Conservation (phyloP, 2,329 filamentous ascomycete genomes). For the Phyllosticta capitalensis region DNA sequence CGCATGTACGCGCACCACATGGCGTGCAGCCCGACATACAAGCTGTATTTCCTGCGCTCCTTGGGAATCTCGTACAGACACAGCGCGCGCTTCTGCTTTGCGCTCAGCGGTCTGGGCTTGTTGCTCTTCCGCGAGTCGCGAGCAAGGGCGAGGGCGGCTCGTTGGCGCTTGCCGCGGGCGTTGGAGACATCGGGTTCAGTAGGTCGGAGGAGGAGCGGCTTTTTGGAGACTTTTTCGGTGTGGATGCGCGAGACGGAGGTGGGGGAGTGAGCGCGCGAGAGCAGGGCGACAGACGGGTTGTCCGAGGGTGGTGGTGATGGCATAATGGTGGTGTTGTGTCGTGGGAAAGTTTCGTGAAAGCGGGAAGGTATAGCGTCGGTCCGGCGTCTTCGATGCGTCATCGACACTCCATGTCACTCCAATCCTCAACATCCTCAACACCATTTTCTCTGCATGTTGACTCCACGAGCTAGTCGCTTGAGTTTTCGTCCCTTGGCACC, state of each 20-base stretch:
- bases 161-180: conserved; percentile 40
- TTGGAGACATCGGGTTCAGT: conserved; percentile 55
- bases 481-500: not conserved
- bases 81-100: conserved; percentile 63
- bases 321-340: not conserved
- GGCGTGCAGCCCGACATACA: conserved; percentile 66
- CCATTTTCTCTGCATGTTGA: not conserved
- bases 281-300: conserved; percentile 43
- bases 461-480: not conserved
- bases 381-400: not conserved
- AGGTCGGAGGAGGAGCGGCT: conserved; percentile 68
- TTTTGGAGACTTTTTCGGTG: conserved; percentile 72
- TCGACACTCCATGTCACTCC: no score
- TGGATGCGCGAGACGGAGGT: conserved; percentile 62
- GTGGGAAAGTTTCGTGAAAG: not conserved
- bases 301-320: not conserved
- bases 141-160: not conserved
- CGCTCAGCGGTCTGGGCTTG: conserved; percentile 62
- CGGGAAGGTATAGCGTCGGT: not conserved
- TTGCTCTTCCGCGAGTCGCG: conserved; percentile 23
- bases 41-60: conserved; percentile 57
- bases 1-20: conserved; percentile 82
- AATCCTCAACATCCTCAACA: not conserved
- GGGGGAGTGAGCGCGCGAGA: conserved; percentile 70
- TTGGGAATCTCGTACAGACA: conserved; percentile 67